Conservation (phyloP, 2,329 filamentous ascomycete species). For the Curvularia spicifera region DNA sequence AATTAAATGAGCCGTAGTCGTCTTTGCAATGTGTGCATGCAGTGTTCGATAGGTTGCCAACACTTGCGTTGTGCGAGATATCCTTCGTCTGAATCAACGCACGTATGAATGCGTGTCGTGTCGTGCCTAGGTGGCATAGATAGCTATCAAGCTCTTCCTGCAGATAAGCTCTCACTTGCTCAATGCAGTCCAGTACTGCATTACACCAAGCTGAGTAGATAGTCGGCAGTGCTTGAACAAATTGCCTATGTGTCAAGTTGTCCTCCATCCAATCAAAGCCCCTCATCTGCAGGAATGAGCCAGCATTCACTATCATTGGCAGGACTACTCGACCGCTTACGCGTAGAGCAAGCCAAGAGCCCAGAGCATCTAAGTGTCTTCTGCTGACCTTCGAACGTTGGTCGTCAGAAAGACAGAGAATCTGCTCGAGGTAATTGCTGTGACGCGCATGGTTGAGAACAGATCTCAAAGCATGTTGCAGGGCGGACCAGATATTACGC, state of each 20-base stretch:
- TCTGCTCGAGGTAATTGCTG: not conserved
- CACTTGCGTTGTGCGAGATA: too few species aligned
- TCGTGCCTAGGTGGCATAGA: too few species aligned
- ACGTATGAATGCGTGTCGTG: too few species aligned
- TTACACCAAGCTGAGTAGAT: constrained; percentile 25
- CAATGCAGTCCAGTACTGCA: constrained; percentile 15
- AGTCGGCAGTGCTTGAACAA: constrained; percentile 15
- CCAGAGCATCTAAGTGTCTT: constrained; percentile 4
- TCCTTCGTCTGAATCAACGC: too few species aligned
- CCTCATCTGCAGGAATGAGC: constrained; percentile 22
- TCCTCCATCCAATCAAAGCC: constrained; percentile 27
- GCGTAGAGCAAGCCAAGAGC: constrained; percentile 18
- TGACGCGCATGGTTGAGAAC: constrained; percentile 14
- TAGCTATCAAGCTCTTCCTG: too few species aligned
- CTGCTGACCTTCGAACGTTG: not conserved
- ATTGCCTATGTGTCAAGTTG: constrained; percentile 14
- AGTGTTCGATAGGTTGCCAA: too few species aligned
- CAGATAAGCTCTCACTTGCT: constrained; percentile 2
- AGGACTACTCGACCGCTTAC: constrained; percentile 14
- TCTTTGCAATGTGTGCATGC: too few species aligned
- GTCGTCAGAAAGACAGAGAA: not conserved
- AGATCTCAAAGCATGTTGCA: constrained; percentile 20
- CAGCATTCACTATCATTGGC: constrained; percentile 19
- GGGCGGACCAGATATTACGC: constrained; percentile 18
- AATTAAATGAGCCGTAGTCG: constrained; percentile 1